These are phyloP conservation scores for Corchorus capsularis DNA, from an alignment of 345 rosid genomes.

Conservation along the genomic window DNA sequence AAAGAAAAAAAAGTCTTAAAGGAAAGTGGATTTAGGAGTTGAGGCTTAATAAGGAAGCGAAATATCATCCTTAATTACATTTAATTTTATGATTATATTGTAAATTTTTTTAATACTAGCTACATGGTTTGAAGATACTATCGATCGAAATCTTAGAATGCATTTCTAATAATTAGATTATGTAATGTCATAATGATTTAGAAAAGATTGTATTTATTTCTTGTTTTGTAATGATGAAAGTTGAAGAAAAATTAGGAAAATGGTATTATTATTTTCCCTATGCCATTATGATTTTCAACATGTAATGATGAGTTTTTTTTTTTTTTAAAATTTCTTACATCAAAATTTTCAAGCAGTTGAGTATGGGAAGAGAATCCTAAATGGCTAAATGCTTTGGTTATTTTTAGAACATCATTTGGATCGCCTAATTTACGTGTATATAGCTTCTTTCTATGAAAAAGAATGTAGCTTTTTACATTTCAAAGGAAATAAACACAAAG, in stretches of 20 bases:
- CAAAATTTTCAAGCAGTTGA: not conserved
- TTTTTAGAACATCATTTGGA: too few relatives aligned
- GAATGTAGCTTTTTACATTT: not conserved
- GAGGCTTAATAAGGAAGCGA: too few relatives aligned
- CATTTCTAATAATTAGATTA: not conserved
- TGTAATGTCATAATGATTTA: not conserved
- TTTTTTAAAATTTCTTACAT: too few relatives aligned
- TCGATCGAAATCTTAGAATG: not conserved
- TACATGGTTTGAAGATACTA: not conserved
- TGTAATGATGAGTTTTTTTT: not conserved
- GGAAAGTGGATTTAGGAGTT: not conserved
- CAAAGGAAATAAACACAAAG: not conserved
- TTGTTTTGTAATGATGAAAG: not conserved
- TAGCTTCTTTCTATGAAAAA: too few relatives aligned
- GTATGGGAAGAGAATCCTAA: slow-evolving; percentile 3
- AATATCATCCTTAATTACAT: too few relatives aligned
- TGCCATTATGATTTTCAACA: not conserved
- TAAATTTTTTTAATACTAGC: not conserved
- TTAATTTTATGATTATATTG: not conserved
- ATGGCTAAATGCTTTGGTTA: not conserved
- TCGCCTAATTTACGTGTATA: too few relatives aligned
- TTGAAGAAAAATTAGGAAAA: not conserved
- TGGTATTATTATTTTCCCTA: not conserved
- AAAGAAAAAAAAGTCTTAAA: too few relatives aligned
- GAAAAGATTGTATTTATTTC: slow-evolving; percentile 8